Conservation (phyloP, 1,284 basidiomycete genomes). For the Marasmius oreades region DNA sequence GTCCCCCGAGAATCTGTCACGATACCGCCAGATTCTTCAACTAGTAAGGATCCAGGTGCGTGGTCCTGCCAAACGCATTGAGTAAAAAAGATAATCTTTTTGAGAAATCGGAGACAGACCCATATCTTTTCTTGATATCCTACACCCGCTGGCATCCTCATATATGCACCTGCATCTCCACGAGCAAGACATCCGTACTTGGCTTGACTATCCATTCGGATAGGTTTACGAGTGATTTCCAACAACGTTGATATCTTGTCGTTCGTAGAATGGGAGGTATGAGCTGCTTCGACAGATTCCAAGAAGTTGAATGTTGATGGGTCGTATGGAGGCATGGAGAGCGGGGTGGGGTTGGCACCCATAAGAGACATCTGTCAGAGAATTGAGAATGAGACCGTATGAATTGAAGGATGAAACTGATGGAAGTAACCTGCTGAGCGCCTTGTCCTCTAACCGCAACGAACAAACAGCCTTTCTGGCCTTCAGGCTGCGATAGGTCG, state of each 20-base stretch:
- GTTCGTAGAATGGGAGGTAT: slow-evolving; percentile 86
- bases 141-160: slow-evolving; percentile 85
- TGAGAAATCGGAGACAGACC: slow-evolving; percentile 39
- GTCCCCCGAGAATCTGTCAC: slow-evolving; percentile 83
- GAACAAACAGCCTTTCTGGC: slow-evolving; percentile 77
- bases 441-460: slow-evolving; percentile 83
- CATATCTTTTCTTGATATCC: slow-evolving; percentile 90
- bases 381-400: slow-evolving; percentile 7
- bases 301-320: slow-evolving; percentile 67
- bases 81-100: slow-evolving; percentile 1
- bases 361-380: slow-evolving; percentile 39
- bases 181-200: slow-evolving; percentile 90
- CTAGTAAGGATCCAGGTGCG: slow-evolving; percentile 82
- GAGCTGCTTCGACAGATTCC: slow-evolving; percentile 92
- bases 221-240: slow-evolving; percentile 60
- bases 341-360: slow-evolving; percentile 38
- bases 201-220: slow-evolving; percentile 97
- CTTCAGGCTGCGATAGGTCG: slow-evolving; percentile 52
- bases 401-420: slow-evolving; percentile 4
- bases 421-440: slow-evolving; percentile 55
- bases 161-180: slow-evolving; percentile 87
- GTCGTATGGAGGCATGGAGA: slow-evolving; percentile 44
- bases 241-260: slow-evolving; percentile 71
- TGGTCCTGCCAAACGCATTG: slow-evolving; percentile 65
- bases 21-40: slow-evolving; percentile 87